Base-by-base conservation (phyloP, 805 yeast genomes). In the Yarrowia sp. region DNA sequence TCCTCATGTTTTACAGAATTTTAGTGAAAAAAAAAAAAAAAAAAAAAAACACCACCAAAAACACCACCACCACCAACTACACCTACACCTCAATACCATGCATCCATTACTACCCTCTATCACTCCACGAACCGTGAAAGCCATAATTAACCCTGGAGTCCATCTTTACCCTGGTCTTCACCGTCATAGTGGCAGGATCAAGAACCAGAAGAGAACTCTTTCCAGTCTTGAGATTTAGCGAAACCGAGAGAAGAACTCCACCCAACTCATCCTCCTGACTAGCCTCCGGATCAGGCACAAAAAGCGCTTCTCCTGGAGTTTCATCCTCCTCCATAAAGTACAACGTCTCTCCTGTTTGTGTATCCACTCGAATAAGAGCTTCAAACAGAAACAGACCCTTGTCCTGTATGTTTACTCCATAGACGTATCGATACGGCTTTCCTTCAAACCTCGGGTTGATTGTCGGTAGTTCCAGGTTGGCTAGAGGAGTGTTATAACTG, bases 241-340 rank as follows among this genome's bases (percentile, higher is more conserved):
- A 36, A 3, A 54, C 35, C 6, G 46, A 38, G 7, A 54, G 14
- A 14, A 54, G 16, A 1, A 38, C 46, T 4, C 61, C 61, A 1
- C 35, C 61, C 1, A 54, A 35, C 26, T 54, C 59, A 12, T 52
- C 59, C 6, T 36, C 35, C 17, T 51, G 33, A 8, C 35, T 41
- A 16, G 43, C 7, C 5, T 51, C 22, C 3, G 61, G 61, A 54
- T 54, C 61, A 19, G 61, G 35, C 24, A 54, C 61, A 28, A 54
- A 54, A 38, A 54, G 19, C 10, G 61, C 61, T n/a, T 54, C 61
- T 5, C 61, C 61, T 2, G 61, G 61, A n/a, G 44, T 36, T 46
- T 54, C 61, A 10, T 38, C 35, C 10, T 36, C 46, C 10, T 54
- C 61, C 33, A 36, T 36, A n/a, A 26, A 54, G 19, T 36, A 38